These are phyloP conservation scores for Trametes villosa DNA, from an alignment of 768 basidiomycete genomes.

Conservation along the genomic window DNA sequence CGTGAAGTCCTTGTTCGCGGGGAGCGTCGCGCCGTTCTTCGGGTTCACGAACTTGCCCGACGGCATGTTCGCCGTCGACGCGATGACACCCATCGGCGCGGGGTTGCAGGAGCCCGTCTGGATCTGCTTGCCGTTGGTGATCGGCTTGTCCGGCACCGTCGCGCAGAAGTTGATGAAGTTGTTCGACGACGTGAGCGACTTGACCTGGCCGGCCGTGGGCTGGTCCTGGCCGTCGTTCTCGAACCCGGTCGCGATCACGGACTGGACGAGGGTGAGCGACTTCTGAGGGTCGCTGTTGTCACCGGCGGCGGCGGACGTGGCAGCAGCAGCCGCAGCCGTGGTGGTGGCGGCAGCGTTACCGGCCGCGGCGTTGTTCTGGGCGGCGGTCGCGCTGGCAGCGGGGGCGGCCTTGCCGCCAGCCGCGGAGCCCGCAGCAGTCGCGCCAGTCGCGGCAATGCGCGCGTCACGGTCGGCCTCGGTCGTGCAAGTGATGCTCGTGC, in stretches of 20 bases:
- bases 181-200: slow-evolving; percentile 57
- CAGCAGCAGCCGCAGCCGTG: slow-evolving; percentile 16
- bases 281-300: slow-evolving; percentile 15
- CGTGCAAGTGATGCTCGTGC: slow-evolving; percentile 57
- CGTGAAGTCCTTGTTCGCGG: slow-evolving; percentile 57
- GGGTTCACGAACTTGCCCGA: slow-evolving; percentile 58
- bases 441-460: slow-evolving; percentile 41
- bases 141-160: slow-evolving; percentile 37
- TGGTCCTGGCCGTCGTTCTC: slow-evolving; percentile 52
- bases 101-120: slow-evolving; percentile 62
- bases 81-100: slow-evolving; percentile 63
- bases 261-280: slow-evolving; percentile 46
- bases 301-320: not conserved
- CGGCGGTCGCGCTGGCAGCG: not conserved
- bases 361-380: slow-evolving; percentile 8
- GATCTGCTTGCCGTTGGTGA: slow-evolving; percentile 50
- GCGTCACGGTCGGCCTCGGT: slow-evolving; percentile 46
- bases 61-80: slow-evolving; percentile 56
- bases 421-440: slow-evolving; percentile 16
- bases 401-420: not conserved
- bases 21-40: slow-evolving; percentile 47
- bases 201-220: slow-evolving; percentile 49
- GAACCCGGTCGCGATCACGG: slow-evolving; percentile 50
- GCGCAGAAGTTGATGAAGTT: slow-evolving; percentile 70
- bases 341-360: slow-evolving; percentile 2